phyloP scores from a whole-genome alignment of 257 asterid genomes.

The Anisodus acutangulus region DNA sequence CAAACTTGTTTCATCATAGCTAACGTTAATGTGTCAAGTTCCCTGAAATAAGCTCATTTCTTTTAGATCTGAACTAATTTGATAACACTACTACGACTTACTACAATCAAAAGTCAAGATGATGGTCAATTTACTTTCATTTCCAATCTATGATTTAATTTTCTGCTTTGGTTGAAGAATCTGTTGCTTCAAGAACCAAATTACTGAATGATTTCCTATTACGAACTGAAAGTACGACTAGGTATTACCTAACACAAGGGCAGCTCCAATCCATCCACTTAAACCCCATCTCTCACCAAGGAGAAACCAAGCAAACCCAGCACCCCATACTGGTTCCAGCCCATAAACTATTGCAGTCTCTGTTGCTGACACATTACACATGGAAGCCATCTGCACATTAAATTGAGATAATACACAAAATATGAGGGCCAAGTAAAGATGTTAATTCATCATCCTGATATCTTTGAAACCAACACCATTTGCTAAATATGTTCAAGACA shows the following conservation, averaged over 20 bases:
- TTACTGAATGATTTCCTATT: not conserved
- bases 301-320: conserved; percentile 79
- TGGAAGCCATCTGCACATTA: conserved; percentile 58
- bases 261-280: conserved; percentile 78
- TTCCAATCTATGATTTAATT: no score
- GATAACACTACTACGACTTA: not conserved
- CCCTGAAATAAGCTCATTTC: not conserved
- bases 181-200: not conserved
- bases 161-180: not conserved
- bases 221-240: not conserved
- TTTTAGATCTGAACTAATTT: not conserved
- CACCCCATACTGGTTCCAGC: conserved; percentile 83
- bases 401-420: not conserved
- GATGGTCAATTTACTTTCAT: not conserved
- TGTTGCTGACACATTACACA: conserved; percentile 77
- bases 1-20: not conserved
- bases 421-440: not conserved
- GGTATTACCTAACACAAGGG: conserved; percentile 58
- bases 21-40: not conserved
- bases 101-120: not conserved
- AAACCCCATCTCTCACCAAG: conserved; percentile 78
- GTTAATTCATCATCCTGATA: not conserved
- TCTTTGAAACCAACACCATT: not conserved
- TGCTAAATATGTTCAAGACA: not conserved
- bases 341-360: conserved; percentile 77